Evolutionary conservation across 2,329 filamentous ascomycete species (phyloP).

Genomic region (Fusarium nodosum): DNA sequence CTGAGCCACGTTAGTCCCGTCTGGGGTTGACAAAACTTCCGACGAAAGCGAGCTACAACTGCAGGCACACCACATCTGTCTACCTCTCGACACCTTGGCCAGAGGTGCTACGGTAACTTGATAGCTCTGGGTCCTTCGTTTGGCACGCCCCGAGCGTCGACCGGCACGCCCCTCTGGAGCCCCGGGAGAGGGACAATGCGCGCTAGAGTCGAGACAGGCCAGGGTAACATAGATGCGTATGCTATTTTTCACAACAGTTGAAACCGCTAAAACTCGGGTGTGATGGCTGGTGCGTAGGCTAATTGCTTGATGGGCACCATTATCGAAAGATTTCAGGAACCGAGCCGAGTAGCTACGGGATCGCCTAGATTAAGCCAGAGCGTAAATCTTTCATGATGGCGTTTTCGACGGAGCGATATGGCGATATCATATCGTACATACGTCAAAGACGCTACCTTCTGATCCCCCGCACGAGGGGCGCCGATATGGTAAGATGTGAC

Average conservation of each 20-base stretch:
- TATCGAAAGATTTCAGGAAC: slow-evolving; percentile 41
- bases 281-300: slow-evolving; percentile 35
- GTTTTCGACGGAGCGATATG: slow-evolving; percentile 29
- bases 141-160: slow-evolving; percentile 30
- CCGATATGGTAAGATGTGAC: slow-evolving; percentile 9
- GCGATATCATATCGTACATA: slow-evolving; percentile 36
- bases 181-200: slow-evolving; percentile 35
- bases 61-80: slow-evolving; percentile 37
- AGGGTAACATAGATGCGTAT: slow-evolving; percentile 43
- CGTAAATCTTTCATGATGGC: slow-evolving; percentile 35
- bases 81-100: slow-evolving; percentile 36
- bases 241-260: slow-evolving; percentile 51
- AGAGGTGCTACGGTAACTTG: slow-evolving; percentile 23
- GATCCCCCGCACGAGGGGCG: slow-evolving; percentile 45
- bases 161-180: slow-evolving; percentile 35
- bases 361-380: slow-evolving; percentile 37
- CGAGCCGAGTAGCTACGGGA: slow-evolving; percentile 44
- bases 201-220: slow-evolving; percentile 28
- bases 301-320: slow-evolving; percentile 42
- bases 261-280: slow-evolving; percentile 48
- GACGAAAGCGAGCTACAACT: slow-evolving; percentile 45
- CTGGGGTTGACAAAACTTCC: slow-evolving; percentile 52
- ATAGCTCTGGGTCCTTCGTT: slow-evolving; percentile 35
- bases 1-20: slow-evolving; percentile 51
- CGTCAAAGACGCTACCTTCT: slow-evolving; percentile 39